Base-by-base conservation (phyloP, 768 basidiomycete species). In the Coprinopsis cinerea region DNA sequence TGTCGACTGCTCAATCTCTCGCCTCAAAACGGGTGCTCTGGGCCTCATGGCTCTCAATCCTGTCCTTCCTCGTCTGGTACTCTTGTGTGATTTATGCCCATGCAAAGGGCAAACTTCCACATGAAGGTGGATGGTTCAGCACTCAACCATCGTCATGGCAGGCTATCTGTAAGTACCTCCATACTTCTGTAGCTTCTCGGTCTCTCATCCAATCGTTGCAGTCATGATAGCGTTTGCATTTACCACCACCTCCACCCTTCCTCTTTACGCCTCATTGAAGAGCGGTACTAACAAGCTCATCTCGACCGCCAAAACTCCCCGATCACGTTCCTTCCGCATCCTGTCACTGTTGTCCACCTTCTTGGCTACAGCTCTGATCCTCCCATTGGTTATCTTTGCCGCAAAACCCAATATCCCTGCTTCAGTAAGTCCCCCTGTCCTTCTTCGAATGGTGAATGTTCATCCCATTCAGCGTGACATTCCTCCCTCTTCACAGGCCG, bases 191-290 rank as follows among this genome's bases (percentile, higher is more conserved):
- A 56, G 4, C 46, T 14, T 9, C 13, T 39, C 24, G 5, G 10
- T 43, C 11, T 7, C 28, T 45, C 4, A 45, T 40, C 20, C 23
- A 32, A 36, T n/a, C 7, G 52, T 42, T 41, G n/a, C 44, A 87
- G 84, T 77, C 44, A 74, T 74, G 17, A 75, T 72, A 20, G 76
- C 79, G 7, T 88, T 88, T 60, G 69, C 80, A 11, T 88, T 85
- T 58, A 73, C 81, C 15, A 80, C 85, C 1, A 68, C 79, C 4
- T 75, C 77, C 52, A 85, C 87, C 3, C 69, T 87, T 15, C 77
- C 83, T 17, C 63, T 88, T 47, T 86, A 85, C 53, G 71, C 79
- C 30, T 78, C 84, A 2, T 63, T 86, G 46, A 75, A 74, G 50
- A 74, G 74, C 23, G 65, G 67, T 4, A 47, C 64, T n/a, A n/a